phyloP scores from a whole-genome alignment of 306 rosid genomes.

The Quercus rubra region DNA sequence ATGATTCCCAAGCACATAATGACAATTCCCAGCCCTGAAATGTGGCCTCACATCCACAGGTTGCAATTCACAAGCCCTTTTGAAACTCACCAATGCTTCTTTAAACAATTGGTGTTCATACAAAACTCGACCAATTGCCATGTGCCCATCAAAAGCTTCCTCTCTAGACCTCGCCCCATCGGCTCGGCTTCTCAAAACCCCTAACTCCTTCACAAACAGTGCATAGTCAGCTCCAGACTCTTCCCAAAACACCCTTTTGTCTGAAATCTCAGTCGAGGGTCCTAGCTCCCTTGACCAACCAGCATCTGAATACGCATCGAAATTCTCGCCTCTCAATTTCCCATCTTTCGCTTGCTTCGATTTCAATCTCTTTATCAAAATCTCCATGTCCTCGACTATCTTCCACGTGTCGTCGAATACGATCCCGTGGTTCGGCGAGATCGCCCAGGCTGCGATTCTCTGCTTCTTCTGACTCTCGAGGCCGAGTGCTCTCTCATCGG shows the following conservation, averaged over 20 bases:
- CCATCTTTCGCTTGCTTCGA: constrained; percentile 84
- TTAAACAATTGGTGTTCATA: constrained; percentile 89
- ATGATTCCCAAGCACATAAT: constrained; percentile 62
- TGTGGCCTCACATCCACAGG: constrained; percentile 95
- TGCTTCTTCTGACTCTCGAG: constrained; percentile 94
- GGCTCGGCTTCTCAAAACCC: constrained; percentile 70
- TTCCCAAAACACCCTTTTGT: constrained; percentile 83
- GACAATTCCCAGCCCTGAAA: constrained; percentile 92
- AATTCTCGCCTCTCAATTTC: constrained; percentile 70
- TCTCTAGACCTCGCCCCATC: constrained; percentile 89
- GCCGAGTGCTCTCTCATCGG: constrained; percentile 53
- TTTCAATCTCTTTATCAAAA: constrained; percentile 73
- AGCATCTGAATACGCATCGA: constrained; percentile 87
- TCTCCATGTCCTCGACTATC: constrained; percentile 95
- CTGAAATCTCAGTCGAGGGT: constrained; percentile 76
- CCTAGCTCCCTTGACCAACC: constrained; percentile 98
- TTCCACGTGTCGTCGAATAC: constrained; percentile 97
- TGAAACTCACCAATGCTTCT: constrained; percentile 83
- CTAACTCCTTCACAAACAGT: constrained; percentile 73
- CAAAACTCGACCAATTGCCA: constrained; percentile 94
- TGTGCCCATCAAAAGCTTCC: constrained; percentile 96
- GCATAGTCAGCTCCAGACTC: constrained; percentile 85
- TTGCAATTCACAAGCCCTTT: constrained; percentile 94
- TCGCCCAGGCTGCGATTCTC: constrained; percentile 97
- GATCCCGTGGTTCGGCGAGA: constrained; percentile 92